Base-by-base conservation (phyloP, 2,329 filamentous ascomycete species). In the Pyricularia pennisetigena region DNA sequence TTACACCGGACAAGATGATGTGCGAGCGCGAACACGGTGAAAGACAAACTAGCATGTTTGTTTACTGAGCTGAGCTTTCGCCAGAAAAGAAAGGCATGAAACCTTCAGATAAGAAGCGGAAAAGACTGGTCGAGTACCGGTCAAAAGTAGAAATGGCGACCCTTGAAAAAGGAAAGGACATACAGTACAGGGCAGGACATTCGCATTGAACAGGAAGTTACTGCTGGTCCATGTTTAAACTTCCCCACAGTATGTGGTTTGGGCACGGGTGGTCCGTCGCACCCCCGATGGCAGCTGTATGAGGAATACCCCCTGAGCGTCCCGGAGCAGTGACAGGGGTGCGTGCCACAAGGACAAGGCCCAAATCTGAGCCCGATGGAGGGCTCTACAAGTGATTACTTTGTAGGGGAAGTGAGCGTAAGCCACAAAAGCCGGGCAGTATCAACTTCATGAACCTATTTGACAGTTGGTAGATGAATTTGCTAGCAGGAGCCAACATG, bases 301-400 rank as follows among this genome's bases (percentile, higher is more conserved):
- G 62, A 64, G 62, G 62, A 20, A 64, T 64, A 32, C 62, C 62
- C 62, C 62, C 29, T 59, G 54, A 59, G 54, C 54, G 54, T 59
- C 54, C 20, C 54, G n/a, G 54, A 32, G 62, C n/a, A 24, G 62
- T 64, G 26, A 29, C 30, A 32, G 62, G 30, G 26, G 62, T 29
- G 14, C 62, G 26, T 26, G 26, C 26, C 62, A 26, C 16, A 64
- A 32, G 62, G 62, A 16, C 12, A 41, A 41, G 8, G 6, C 26
- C 9, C 23, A 26, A 20, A 20, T 29, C 26, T 12, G 30, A 26
- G 62, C 26, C 26, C 62, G 26, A 20, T 64, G 62, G 26, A 29
- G 62, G 62, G 35, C 16, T 41, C 12, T 20, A n/a, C n/a, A n/a
- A n/a, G n/a, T n/a, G n/a, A n/a, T n/a, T n/a, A 41, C 16, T 41